phyloP scores from a whole-genome alignment of 352 stramenopile species.

The Globisporangium cederbergense region DNA sequence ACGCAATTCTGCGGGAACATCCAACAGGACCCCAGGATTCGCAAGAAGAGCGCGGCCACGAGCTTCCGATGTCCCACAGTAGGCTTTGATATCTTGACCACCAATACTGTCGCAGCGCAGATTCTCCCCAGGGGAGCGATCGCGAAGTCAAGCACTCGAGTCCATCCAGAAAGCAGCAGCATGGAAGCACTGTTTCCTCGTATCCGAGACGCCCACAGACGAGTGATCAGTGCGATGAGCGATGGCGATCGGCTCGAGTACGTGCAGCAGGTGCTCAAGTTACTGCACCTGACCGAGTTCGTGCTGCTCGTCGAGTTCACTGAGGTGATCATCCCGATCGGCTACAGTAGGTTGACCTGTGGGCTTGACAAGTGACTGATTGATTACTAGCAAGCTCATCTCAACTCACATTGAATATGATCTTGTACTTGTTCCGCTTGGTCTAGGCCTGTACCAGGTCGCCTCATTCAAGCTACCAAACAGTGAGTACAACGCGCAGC shows the following conservation, averaged over 20 bases:
- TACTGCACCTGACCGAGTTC: constrained; percentile 22
- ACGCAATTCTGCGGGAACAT: no score
- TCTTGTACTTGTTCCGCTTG: no score
- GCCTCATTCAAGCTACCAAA: constrained; percentile 34
- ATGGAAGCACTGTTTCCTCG: background rate
- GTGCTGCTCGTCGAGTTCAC: constrained; percentile 22
- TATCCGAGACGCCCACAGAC: background rate
- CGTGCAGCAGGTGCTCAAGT: constrained; percentile 1
- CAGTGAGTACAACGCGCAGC: constrained; percentile 25
- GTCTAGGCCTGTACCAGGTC: constrained; percentile 21
- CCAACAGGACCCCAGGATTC: background rate
- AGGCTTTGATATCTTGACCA: background rate
- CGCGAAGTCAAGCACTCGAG: background rate
- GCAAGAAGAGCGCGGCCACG: background rate
- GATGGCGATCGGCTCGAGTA: background rate
- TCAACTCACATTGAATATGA: no score
- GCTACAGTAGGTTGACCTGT: constrained; percentile 18
- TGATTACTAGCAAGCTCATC: no score
- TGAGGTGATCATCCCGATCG: constrained; percentile 23
- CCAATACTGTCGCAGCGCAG: background rate
- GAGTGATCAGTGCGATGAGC: background rate
- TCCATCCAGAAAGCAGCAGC: background rate
- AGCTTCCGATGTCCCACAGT: background rate
- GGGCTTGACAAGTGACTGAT: no score
- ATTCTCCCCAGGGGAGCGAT: background rate